These are phyloP conservation scores for Colletotrichum endophyticum DNA, from an alignment of 2,329 filamentous ascomycete genomes.

Conservation along the genomic window DNA sequence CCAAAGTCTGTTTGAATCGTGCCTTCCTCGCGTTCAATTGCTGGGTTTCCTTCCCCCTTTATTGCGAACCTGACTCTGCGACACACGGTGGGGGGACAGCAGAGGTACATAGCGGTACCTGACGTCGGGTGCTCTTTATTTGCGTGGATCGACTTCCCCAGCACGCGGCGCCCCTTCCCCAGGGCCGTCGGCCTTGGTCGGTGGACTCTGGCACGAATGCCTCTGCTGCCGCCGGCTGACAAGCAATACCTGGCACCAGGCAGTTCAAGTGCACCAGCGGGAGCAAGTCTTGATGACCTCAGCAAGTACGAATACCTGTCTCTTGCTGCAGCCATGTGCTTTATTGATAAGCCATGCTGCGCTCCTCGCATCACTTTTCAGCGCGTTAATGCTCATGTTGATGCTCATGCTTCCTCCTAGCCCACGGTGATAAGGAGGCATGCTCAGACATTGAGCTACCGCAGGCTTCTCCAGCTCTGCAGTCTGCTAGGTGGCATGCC, in stretches of 20 bases:
- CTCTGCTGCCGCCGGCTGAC: neutral
- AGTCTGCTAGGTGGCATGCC: neutral
- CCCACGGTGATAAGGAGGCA: neutral
- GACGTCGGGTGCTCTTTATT: neutral
- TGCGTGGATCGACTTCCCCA: neutral
- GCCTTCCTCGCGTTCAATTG: neutral
- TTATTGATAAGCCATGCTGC: neutral
- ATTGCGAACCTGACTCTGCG: neutral
- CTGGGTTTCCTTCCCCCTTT: neutral
- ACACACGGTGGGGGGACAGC: neutral
- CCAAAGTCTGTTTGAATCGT: neutral
- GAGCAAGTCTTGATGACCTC: neutral
- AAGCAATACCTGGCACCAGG: neutral
- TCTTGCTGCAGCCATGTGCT: neutral
- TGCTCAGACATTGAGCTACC: neutral
- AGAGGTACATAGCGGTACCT: neutral
- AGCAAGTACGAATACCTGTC: neutral
- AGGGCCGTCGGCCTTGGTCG: neutral
- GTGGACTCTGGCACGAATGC: neutral
- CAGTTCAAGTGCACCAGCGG: neutral
- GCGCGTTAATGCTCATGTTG: neutral
- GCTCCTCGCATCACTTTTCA: neutral
- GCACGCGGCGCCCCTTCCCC: neutral
- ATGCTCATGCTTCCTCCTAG: neutral
- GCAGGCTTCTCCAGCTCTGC: neutral